Base-by-base conservation (phyloP, 2,329 filamentous ascomycete genomes). In the Aspergillus felis region DNA sequence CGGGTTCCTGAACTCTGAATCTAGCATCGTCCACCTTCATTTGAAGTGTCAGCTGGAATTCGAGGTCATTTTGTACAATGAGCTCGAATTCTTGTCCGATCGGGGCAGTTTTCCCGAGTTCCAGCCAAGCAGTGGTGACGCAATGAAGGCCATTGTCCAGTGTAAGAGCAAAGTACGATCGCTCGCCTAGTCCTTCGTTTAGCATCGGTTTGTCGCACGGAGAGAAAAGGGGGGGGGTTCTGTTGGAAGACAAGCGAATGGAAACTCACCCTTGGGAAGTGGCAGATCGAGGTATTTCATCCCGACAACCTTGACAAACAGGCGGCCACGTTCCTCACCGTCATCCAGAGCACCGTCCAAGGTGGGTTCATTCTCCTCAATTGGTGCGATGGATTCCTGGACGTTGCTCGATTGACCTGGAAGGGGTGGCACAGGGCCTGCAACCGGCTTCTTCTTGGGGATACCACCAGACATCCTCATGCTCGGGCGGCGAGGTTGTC, bases 1-100 rank as follows among this genome's bases (percentile, higher is more conserved):
- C 68, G 27, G 75, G 69, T 60, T 78, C 64, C 50, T 76, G 74
- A 17, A 73, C 68, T 57, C 79, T 77, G 22, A 88, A 82, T 27
- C 87, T 86, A 5, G 90, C 90, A 69, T 92, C 90, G 64, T 92
- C 89, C 25, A 97, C 82, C 79, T 97, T 97, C 63, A 96, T 95
- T 65, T 97, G 96, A 14, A 99, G 84, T 0, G 94, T 97, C 42
- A 99, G 84, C 76, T 99, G 94, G 78, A 99, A 99, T 74, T 99
- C 94, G n/a, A 99, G 85, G 66, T 99, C 94, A 66, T 96, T 94
- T 51, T 95, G 88, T 27, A 99, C 94, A 32, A 97, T 92, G 48
- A 99, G 86, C 77, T 99, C 94, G 67, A 99, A 99, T 72, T 99
- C 94, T 71, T 99, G 94, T 6, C 93, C 94, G 65, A 99, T 97